Evolutionary conservation across 176 grass and related monocot genomes (phyloP), one percentile per base, ranked within the genome.

Genomic region (Oryza coarctata): DNA sequence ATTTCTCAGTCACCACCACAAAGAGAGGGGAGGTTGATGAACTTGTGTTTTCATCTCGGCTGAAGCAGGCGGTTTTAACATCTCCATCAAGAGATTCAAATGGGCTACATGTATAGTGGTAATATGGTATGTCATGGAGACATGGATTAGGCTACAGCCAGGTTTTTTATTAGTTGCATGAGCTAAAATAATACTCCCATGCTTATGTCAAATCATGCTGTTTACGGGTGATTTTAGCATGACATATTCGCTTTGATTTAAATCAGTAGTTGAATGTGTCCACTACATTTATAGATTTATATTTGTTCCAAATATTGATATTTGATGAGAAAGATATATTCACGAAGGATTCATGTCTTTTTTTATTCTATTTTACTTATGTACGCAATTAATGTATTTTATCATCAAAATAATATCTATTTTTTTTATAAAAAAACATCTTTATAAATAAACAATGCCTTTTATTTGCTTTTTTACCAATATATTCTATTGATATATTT

Each of bases 181-280:
- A 25, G 40, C 25, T 33, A 73, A 63, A 12, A 43, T 31, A 40
- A 17, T 12, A 20, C 17, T 44, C 3, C 33, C 25, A 61, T 12
- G 9, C 4, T 12, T 2, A 22, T 77, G 64, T 44, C 63, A 40
- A 69, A 84, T 70, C 45, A 33, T 40, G 63, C 22, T 68, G 68
- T 79, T 73, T 67, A 67, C 25, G 52, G 72, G 74, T 73, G 60
- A 41, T 35, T 57, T 82, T 17, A 41, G 52, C 52, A 61, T 87
- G 79, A 3, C 68, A 29, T 17, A 43, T 40, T 4, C 11, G 23
- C 6, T 45, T 15, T 35, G 26, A 20, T 68, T 63, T 55, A 55
- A 38, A 8, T 20, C 38, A 4, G 6, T n/a, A 28, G 74, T 50
- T 83, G 86, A 15, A 31, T 9, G 7, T 1, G 66, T 87, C 41